Percentiles rank a stretch among this genome's conserved stretches.
Evolutionary conservation across 2,329 filamentous ascomycete genomes (phyloP).

Genomic region (Atkinsonella hypoxylon): DNA sequence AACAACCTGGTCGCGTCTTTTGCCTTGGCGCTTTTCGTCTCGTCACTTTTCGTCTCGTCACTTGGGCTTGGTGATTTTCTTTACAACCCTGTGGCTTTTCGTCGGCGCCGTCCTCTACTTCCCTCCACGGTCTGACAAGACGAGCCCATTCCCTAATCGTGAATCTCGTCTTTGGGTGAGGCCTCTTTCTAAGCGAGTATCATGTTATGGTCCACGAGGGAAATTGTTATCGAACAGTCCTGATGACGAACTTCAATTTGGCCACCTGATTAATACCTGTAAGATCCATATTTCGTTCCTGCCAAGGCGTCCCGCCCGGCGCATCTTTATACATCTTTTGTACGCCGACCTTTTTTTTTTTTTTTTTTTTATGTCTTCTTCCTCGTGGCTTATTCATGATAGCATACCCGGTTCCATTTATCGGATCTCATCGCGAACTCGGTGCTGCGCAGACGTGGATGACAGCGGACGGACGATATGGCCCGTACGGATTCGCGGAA

Average conservation of each 20-base stretch:
- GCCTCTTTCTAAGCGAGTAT: not conserved
- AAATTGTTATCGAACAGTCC: not conserved
- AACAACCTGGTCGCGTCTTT: not conserved
- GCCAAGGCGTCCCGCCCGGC: too few relatives aligned
- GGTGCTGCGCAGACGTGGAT: constrained; percentile 19
- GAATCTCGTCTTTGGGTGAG: not conserved
- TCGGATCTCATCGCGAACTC: constrained; percentile 19
- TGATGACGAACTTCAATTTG: not conserved
- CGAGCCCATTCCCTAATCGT: not conserved
- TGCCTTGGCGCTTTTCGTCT: not conserved
- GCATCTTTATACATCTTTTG: not conserved
- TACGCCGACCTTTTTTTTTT: not conserved
- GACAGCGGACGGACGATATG: constrained; percentile 16
- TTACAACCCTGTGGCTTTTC: not conserved
- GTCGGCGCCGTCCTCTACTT: not conserved
- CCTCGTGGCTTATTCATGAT: not conserved
- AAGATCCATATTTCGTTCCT: not conserved
- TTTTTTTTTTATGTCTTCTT: not conserved
- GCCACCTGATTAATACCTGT: not conserved
- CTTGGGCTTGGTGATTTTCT: not conserved
- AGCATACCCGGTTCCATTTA: constrained; percentile 19
- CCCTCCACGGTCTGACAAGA: not conserved
- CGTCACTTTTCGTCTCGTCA: not conserved
- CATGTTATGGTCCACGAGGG: not conserved
- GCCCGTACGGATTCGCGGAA: constrained; percentile 19